Conservation (phyloP, 805 yeast species). For the Pichia manshurica region DNA sequence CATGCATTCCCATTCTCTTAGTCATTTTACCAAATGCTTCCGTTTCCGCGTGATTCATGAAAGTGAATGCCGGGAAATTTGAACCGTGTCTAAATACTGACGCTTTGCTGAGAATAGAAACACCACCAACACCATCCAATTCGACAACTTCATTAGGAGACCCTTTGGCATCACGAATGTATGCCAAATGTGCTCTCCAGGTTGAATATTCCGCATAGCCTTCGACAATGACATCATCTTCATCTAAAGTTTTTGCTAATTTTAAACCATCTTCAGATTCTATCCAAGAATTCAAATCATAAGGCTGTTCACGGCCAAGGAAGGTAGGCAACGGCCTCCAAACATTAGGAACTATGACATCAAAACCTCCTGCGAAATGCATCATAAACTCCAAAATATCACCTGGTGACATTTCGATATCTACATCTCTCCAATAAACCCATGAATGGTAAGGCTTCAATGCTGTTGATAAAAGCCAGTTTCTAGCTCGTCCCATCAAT, state of each 20-base stretch:
- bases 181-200: constrained; percentile 77
- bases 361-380: constrained; percentile 52
- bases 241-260: constrained; percentile 57
- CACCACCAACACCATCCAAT: constrained; percentile 85
- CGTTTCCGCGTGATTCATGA: constrained; percentile 81
- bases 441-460: constrained; percentile 80
- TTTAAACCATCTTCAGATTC: constrained; percentile 75
- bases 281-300: constrained; percentile 94
- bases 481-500: constrained; percentile 81
- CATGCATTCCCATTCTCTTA: constrained; percentile 68
- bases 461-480: constrained; percentile 73
- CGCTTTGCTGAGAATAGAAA: constrained; percentile 71
- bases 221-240: constrained; percentile 83
- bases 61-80: constrained; percentile 81
- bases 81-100: constrained; percentile 69
- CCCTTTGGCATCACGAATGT: constrained; percentile 57
- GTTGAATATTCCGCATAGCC: constrained; percentile 86
- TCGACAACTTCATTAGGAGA: constrained; percentile 59
- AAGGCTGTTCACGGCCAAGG: constrained; percentile 86
- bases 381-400: constrained; percentile 68
- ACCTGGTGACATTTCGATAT: constrained; percentile 77
- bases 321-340: constrained; percentile 97
- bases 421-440: constrained; percentile 91
- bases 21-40: constrained; percentile 86
- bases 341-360: constrained; percentile 79